Evolutionary conservation across 108 stramenopile species (phyloP).

Genomic region (Tribonema minus): DNA sequence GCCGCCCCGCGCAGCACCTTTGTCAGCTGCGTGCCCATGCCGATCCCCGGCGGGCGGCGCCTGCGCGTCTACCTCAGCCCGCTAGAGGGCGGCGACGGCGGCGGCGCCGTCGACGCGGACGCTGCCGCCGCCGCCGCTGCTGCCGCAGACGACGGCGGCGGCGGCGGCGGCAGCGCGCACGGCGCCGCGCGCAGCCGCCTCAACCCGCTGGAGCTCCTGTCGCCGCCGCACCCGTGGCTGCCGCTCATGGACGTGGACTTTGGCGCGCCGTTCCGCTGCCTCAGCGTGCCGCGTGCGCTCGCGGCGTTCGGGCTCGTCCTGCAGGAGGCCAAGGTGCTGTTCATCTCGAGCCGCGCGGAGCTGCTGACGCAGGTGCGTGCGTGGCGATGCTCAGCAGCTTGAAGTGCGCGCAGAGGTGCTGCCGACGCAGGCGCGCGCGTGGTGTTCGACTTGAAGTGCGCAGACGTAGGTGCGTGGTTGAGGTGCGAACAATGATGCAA

Average conservation of each 20-base stretch:
- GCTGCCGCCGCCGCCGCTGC: background rate
- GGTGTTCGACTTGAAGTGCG: background rate
- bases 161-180: background rate
- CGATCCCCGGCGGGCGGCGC: constrained; percentile 33
- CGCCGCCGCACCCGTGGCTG: constrained; percentile 34
- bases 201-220: constrained; percentile 43
- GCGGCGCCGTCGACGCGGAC: background rate
- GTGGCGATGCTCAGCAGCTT: background rate
- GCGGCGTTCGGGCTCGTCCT: constrained; percentile 46
- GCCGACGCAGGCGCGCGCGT: background rate
- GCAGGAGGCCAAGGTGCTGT: constrained; percentile 48
- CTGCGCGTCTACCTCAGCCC: background rate
- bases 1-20: constrained; percentile 11
- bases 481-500: background rate
- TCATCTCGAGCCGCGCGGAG: constrained; percentile 42
- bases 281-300: constrained; percentile 36
- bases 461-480: background rate
- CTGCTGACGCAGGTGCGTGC: constrained; percentile 47
- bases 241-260: constrained; percentile 56
- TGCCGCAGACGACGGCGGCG: background rate
- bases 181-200: constrained; percentile 1
- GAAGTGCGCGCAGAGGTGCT: background rate
- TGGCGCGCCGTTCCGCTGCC: constrained; percentile 51
- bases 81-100: background rate
- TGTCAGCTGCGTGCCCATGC: constrained; percentile 48